These are phyloP conservation scores for Candida lessepsii DNA, from an alignment of 805 yeast genomes.

Conservation along the genomic window DNA sequence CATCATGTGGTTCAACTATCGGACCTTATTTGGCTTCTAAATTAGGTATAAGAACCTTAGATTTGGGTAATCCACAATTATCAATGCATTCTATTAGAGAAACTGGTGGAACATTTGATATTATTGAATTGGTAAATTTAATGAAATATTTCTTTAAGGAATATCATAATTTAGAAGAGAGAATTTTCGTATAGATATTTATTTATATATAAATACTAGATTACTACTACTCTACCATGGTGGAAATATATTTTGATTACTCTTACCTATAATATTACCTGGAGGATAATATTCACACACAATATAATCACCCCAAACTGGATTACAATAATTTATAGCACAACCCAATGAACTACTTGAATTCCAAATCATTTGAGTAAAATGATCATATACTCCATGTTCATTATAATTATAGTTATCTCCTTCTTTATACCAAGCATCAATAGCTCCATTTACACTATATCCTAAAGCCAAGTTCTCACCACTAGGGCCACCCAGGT, in stretches of 20 bases:
- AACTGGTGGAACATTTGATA: conserved; percentile 79
- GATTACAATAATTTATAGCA: conserved; percentile 30
- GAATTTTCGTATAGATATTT: conserved; percentile 21
- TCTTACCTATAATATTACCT: conserved; percentile 30
- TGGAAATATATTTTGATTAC: conserved; percentile 25
- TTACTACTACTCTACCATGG: not conserved
- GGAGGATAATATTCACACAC: conserved; percentile 37
- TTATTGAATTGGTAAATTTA: conserved; percentile 58
- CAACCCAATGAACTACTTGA: conserved; percentile 32
- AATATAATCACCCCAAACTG: conserved; percentile 35
- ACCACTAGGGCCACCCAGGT: conserved; percentile 37
- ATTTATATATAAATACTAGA: conserved; percentile 1
- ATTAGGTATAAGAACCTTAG: conserved; percentile 83
- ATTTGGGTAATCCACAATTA: conserved; percentile 87
- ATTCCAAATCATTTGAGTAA: conserved; percentile 41
- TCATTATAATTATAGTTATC: conserved; percentile 23
- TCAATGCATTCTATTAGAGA: conserved; percentile 95
- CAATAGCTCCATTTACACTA: conserved; percentile 29
- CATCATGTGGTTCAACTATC: conserved; percentile 95
- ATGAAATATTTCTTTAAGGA: conserved; percentile 59
- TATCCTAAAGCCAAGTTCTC: conserved; percentile 43
- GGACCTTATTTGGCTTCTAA: conserved; percentile 91
- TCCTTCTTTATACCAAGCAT: conserved; percentile 44
- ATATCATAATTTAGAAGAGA: conserved; percentile 28
- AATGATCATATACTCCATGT: conserved; percentile 29